A percentile compares a stretch with the other conserved stretches of the same genome.
phyloP scores from a whole-genome alignment of 2,329 filamentous ascomycete species.

The Diplodia seriata region DNA sequence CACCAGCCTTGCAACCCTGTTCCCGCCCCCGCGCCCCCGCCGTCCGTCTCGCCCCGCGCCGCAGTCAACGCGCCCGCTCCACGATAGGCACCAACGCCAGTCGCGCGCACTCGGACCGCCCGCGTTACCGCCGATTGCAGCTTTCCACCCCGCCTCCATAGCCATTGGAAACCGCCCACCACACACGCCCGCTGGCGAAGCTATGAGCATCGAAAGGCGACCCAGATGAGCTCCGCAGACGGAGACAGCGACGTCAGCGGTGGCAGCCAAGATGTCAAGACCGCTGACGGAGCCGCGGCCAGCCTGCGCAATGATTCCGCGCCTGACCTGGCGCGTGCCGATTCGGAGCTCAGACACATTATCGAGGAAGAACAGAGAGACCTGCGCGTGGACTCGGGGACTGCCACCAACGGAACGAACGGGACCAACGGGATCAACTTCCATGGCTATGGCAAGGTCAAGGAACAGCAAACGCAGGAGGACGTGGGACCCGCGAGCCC shows the following conservation, averaged over 20 bases:
- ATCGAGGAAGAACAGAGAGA: conserved; percentile 40
- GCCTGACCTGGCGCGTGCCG: conserved; percentile 26
- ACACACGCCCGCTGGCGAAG: conserved; percentile 42
- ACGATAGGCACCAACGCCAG: neutral
- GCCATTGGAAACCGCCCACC: conserved; percentile 3
- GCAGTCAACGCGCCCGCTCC: conserved; percentile 7
- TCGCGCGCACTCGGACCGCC: conserved; percentile 4
- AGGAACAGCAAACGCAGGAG: conserved; percentile 35
- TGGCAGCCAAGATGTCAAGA: conserved; percentile 63
- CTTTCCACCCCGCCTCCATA: conserved; percentile 5
- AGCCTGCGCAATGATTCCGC: conserved; percentile 54
- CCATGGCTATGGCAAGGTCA: conserved; percentile 40
- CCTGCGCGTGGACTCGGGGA: conserved; percentile 34
- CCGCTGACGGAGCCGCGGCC: conserved; percentile 40
- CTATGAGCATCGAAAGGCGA: conserved; percentile 59
- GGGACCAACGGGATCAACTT: conserved; percentile 44
- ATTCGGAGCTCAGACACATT: conserved; percentile 32
- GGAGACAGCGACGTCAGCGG: conserved; percentile 67
- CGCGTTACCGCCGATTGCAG: conserved; percentile 11
- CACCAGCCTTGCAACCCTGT: neutral
- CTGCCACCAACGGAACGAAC: conserved; percentile 39
- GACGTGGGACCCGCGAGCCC: conserved; percentile 36
- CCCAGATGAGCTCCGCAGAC: conserved; percentile 73
- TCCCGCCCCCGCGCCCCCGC: neutral
- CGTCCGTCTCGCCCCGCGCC: neutral